Evolutionary conservation across 1,284 basidiomycete species (phyloP).

Genomic region (Schizopora paradoxa): DNA sequence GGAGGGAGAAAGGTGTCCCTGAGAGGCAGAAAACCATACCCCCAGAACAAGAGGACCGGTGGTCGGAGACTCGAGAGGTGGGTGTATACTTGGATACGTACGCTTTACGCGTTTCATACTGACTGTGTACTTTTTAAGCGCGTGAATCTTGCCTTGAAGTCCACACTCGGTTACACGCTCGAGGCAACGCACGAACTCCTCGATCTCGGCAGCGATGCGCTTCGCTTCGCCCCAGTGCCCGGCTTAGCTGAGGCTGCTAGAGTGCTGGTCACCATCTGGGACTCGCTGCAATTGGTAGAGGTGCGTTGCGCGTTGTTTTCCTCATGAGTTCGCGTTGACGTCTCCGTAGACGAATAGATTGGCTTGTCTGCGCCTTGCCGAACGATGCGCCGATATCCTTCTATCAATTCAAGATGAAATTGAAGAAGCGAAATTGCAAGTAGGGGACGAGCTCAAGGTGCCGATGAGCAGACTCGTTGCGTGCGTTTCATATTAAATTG

Average conservation of each 20-base stretch:
- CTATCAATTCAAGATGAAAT: conserved; percentile 42
- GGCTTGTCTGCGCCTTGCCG: conserved; percentile 44
- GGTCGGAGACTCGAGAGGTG: conserved; percentile 42
- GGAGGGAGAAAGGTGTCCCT: conserved; percentile 24
- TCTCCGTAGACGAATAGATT: conserved; percentile 43
- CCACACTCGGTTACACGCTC: conserved; percentile 39
- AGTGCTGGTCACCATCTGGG: conserved; percentile 56
- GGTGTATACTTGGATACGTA: conserved; percentile 21
- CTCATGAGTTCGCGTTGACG: background rate
- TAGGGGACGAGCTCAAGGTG: conserved; percentile 31
- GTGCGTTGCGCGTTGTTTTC: conserved; percentile 34
- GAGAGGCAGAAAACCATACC: conserved; percentile 35
- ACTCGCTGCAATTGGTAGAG: conserved; percentile 52
- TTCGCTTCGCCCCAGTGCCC: conserved; percentile 51
- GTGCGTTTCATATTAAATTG: conserved; percentile 33
- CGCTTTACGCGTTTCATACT: background rate
- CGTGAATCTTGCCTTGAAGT: conserved; percentile 26
- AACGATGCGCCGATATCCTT: conserved; percentile 48
- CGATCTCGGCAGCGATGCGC: conserved; percentile 39
- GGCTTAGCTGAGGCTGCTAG: conserved; percentile 49
- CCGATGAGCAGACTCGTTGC: conserved; percentile 43
- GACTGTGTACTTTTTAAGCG: background rate
- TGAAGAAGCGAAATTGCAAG: conserved; percentile 30
- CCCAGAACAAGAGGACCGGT: conserved; percentile 45
- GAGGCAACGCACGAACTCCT: conserved; percentile 46